Percentiles rank a stretch among this genome's conserved stretches.
These are phyloP conservation scores for Phaeotremella skinneri DNA, from an alignment of 768 basidiomycete genomes.

Conservation along the genomic window DNA sequence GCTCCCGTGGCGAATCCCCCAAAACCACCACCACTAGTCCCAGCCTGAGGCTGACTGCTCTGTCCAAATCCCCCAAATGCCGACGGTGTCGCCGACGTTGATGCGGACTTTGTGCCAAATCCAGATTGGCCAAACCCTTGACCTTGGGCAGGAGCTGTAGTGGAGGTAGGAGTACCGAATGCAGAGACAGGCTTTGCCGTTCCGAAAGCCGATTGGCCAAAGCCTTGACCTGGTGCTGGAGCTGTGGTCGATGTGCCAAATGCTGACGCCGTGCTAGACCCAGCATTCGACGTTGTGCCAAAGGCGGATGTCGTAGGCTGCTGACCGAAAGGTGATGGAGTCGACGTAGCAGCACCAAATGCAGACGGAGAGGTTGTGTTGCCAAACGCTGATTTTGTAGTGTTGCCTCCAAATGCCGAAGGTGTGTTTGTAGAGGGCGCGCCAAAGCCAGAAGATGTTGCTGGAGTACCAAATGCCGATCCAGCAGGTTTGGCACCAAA, in stretches of 20 bases:
- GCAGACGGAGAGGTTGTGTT: slow-evolving; percentile 7
- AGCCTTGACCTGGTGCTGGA: slow-evolving; percentile 13
- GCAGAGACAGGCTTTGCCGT: slow-evolving; percentile 10
- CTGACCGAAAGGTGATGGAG: slow-evolving; percentile 21
- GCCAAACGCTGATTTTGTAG: slow-evolving; percentile 15
- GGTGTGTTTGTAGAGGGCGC: not conserved
- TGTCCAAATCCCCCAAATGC: slow-evolving; percentile 1
- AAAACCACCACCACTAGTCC: not conserved
- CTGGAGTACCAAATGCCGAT: slow-evolving; percentile 17
- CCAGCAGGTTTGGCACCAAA: slow-evolving; percentile 16
- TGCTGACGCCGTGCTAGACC: too few species aligned
- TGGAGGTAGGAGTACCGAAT: slow-evolving; percentile 15
- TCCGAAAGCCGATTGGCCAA: slow-evolving; percentile 6
- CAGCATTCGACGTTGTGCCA: too few species aligned
- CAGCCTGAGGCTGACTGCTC: not conserved
- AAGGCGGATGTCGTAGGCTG: slow-evolving; percentile 6
- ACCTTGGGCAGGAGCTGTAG: slow-evolving; percentile 15
- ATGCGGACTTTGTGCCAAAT: slow-evolving; percentile 6
- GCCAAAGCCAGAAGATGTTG: slow-evolving; percentile 23
- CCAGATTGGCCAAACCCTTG: slow-evolving; percentile 13
- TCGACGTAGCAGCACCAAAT: slow-evolving; percentile 8
- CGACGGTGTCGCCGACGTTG: slow-evolving; percentile 1
- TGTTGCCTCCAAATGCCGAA: not conserved
- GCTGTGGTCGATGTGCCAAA: not conserved
- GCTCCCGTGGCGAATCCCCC: not conserved